Percentiles rank a stretch among this genome's conserved stretches.
These are phyloP conservation scores for Ramaria sp. DNA, from an alignment of 768 basidiomycete genomes.

Conservation along the genomic window DNA sequence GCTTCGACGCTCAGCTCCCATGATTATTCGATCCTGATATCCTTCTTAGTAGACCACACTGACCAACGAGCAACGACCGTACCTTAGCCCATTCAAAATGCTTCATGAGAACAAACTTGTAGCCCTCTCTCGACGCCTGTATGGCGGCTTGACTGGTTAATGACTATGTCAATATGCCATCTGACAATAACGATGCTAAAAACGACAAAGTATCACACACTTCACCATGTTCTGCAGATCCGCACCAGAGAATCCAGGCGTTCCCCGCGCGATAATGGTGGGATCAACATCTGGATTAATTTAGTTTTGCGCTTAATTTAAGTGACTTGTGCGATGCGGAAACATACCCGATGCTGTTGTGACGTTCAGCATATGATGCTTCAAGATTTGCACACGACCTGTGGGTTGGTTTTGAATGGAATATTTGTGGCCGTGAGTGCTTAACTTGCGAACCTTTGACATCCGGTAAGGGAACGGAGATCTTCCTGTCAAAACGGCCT, in stretches of 20 bases:
- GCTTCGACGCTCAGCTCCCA: constrained; percentile 93
- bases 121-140: constrained; percentile 81
- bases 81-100: constrained; percentile 99
- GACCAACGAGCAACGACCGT: not conserved
- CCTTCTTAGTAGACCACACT: not conserved
- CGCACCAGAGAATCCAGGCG: constrained; percentile 93
- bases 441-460: constrained; percentile 45
- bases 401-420: not conserved
- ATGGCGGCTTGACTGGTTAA: constrained; percentile 73
- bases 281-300: constrained; percentile 59
- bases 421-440: not conserved
- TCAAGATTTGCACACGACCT: constrained; percentile 76
- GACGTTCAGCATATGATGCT: constrained; percentile 83
- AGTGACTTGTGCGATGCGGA: not conserved
- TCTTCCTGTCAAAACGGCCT: constrained; percentile 90
- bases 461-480: constrained; percentile 91
- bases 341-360: constrained; percentile 42
- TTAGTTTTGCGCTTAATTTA: not conserved
- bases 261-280: constrained; percentile 83
- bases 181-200: not conserved
- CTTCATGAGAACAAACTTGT: constrained; percentile 53
- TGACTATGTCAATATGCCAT: not conserved
- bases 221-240: constrained; percentile 97
- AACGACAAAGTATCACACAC: constrained; percentile 32
- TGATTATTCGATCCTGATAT: constrained; percentile 82